Conservation (phyloP, 768 basidiomycete genomes). For the Calocera cornea region DNA sequence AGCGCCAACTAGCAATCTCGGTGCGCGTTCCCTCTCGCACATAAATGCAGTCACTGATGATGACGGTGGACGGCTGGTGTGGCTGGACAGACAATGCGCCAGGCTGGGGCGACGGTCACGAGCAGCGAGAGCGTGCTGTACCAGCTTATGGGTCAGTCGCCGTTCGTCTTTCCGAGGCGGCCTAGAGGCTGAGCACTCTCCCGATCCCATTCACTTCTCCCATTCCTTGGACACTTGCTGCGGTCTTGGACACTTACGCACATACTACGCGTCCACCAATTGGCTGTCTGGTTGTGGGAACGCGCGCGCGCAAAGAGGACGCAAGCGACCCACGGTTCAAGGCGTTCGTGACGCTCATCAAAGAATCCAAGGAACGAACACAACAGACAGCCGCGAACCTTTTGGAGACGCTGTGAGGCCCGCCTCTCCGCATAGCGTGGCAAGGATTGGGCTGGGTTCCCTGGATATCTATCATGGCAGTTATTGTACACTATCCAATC, state of each 20-base stretch:
- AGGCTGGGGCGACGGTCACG: constrained; percentile 52
- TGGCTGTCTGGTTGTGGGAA: too few species aligned
- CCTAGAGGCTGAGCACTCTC: constrained; percentile 6
- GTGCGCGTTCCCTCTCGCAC: constrained; percentile 33
- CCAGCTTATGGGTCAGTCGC: constrained; percentile 47
- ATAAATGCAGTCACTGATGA: background rate
- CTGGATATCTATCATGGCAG: too few species aligned
- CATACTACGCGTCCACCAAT: too few species aligned
- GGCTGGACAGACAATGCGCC: constrained; percentile 19
- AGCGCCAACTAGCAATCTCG: constrained; percentile 61
- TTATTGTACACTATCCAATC: background rate
- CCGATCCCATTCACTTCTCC: background rate
- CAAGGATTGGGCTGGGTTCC: too few species aligned
- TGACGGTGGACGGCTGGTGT: background rate
- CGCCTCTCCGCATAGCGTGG: background rate
- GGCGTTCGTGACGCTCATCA: constrained; percentile 54
- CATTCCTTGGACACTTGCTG: background rate
- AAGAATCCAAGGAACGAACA: constrained; percentile 61
- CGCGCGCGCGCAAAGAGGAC: too few species aligned
- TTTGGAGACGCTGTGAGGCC: background rate
- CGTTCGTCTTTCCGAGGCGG: constrained; percentile 10
- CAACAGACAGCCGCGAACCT: constrained; percentile 11
- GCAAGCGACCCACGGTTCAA: constrained; percentile 54
- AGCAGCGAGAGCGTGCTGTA: constrained; percentile 75
- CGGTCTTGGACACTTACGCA: too few species aligned